Conservation (phyloP, 345 rosid species). For the Eucalyptus caleyi region DNA sequence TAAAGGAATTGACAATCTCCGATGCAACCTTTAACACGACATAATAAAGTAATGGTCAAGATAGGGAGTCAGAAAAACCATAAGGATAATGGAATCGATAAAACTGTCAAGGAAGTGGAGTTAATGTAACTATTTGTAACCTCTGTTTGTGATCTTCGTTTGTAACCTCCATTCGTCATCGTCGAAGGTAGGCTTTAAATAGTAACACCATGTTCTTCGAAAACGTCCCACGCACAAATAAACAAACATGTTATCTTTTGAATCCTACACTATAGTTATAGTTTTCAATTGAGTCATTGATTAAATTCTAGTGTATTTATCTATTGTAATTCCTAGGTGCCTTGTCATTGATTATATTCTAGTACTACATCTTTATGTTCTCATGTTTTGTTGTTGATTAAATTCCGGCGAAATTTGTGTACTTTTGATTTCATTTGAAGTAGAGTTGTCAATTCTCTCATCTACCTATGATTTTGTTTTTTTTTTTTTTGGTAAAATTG, state of each 20-base stretch:
- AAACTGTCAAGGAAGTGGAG: neutral
- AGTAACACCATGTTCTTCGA: neutral
- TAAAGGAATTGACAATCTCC: neutral
- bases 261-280: neutral
- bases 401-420: accelerated
- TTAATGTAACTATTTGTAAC: neutral
- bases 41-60: neutral
- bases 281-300: neutral
- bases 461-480: neutral
- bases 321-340: neutral
- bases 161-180: neutral
- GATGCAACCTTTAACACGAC: neutral
- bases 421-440: neutral
- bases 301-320: neutral
- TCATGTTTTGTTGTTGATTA: neutral
- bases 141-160: neutral
- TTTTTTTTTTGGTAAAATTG: no score
- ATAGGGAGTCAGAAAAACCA: neutral
- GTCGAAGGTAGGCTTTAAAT: neutral
- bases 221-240: neutral
- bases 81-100: neutral
- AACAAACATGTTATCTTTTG: neutral
- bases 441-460: neutral
- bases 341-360: neutral
- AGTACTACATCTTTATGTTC: neutral